Evolutionary conservation across 352 stramenopile genomes (phyloP), one percentile per base, ranked within the genome.

Genomic region (Pythium rishiriense): DNA sequence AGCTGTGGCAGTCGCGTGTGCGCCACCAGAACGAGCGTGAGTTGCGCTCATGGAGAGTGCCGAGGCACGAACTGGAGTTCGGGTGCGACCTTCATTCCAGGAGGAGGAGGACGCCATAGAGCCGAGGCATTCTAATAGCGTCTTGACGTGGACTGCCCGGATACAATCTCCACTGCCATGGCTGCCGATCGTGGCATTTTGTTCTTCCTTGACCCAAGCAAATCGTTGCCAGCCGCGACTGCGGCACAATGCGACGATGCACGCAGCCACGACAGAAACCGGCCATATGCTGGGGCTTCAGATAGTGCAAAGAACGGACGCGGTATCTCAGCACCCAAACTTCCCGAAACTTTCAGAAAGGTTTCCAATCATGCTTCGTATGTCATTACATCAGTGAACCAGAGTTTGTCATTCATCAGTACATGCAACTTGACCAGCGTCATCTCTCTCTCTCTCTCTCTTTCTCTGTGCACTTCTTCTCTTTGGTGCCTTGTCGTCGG

Each of bases 321-420:
- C 35, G 12, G 35, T 4, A 41, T 41, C 35, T 41, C 35, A 41
- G 35, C 35, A 41, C 12, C 35, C 35, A 41, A 9, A 17, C 35
- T 15, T 41, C 11, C 35, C 35, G 12, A 4, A 41, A 41, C 6
- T 17, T 41, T 17, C 35, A 4, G 6, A 14, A 17, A 17, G 35
- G 35, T 17, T 41, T 19, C 31, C 31, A 35, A 35, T 14, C 6
- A 41, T 15, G 5, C 6, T 19, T 19, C 35, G 9, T 41, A 41
- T 41, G 17, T 7, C 6, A 41, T 8, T 41, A 41, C 11, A 41
- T 41, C 35, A 41, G 35, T 41, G 11, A 41, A 17, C 39, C 15
- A 37, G 41, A 54, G 7, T 15, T 26, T 41, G 31, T 54, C 47
- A 54, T 54, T 54, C 47, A 9, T 12, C n/a, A 37, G 15, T 58